Base-by-base conservation (phyloP, 177 flowering plant species). In the Vitis hybrid region DNA sequence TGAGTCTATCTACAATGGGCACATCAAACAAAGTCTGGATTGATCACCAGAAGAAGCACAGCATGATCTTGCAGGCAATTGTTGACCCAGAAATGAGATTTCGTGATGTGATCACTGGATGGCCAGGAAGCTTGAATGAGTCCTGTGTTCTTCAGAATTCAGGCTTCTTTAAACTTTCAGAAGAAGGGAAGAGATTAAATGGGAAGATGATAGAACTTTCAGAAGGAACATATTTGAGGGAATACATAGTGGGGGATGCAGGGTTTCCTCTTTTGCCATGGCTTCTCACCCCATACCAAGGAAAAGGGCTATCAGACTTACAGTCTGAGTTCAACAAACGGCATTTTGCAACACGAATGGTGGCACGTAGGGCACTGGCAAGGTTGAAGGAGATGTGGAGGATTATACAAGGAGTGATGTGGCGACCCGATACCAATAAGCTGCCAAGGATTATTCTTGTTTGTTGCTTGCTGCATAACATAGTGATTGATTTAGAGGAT, bases 401-500 rank as follows among this genome's bases (percentile, higher is more conserved):
- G 72, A 80, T 82, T 15, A 82, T 82, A 13, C 64, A 75, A 50
- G 85, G 85, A 55, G 81, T 80, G 10, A 80, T 80, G 83, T 82
- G 85, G 85, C 75, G 62, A 75, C 85, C 85, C 21, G 85, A 82
- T 15, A 77, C 59, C 66, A 70, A 75, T 19, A 70, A 71, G 59
- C 54, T 82, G 62, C 85, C 85, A 8, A 77, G 85, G 68, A 77
- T 82, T 19, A 68, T 82, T 32, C 72, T 80, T 34, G 83, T 72
- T 13, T 82, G 85, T 69, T 82, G 85, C 70, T 62, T 82, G 64
- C 81, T 82, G 55, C 85, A 82, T 67, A 82, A 82, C 18, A 82
- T 82, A n/a, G 62, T 78, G 8, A 80, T 82, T 5, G 85, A 82
- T 51, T 55, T 80, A 78, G 77, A 74, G 52, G 85, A 82, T 66